A percentile compares a stretch with the other conserved stretches of the same genome.
These are phyloP conservation scores for Coprinopsis sp. DNA, from an alignment of 768 basidiomycete species.

Conservation along the genomic window DNA sequence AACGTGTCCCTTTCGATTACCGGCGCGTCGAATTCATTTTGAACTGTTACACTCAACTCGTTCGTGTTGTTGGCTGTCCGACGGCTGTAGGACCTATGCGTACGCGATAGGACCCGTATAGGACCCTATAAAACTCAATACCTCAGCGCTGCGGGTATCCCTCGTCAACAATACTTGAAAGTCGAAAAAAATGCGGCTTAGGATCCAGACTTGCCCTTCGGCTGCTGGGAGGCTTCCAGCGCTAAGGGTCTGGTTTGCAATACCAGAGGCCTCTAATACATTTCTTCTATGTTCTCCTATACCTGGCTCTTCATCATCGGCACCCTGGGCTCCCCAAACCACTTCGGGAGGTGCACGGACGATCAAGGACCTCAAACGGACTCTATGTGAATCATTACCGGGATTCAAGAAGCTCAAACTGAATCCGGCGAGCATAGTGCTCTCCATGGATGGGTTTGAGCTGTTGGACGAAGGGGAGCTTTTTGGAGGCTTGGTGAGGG, in stretches of 20 bases:
- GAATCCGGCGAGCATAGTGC: slow-evolving; percentile 18
- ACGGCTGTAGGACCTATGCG: too few species aligned
- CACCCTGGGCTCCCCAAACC: neutral
- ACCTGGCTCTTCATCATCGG: neutral
- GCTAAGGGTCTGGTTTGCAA: slow-evolving; percentile 50
- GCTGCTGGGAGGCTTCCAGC: slow-evolving; percentile 28
- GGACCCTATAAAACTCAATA: too few species aligned
- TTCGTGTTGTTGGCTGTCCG: too few species aligned
- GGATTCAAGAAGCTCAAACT: slow-evolving; percentile 22
- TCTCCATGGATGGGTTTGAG: slow-evolving; percentile 46
- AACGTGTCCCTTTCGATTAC: too few species aligned
- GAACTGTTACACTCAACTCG: too few species aligned
- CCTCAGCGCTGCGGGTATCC: too few species aligned
- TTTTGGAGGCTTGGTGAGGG: slow-evolving; percentile 35
- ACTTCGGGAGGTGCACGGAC: slow-evolving; percentile 10
- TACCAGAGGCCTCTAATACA: slow-evolving; percentile 20
- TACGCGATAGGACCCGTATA: too few species aligned
- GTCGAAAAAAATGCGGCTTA: slow-evolving; percentile 32
- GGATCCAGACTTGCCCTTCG: slow-evolving; percentile 43
- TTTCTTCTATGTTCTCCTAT: neutral
- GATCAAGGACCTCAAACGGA: slow-evolving; percentile 34
- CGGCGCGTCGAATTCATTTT: too few species aligned
- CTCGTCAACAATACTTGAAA: too few species aligned
- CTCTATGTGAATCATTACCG: slow-evolving; percentile 31
- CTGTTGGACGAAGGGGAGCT: slow-evolving; percentile 37